These are phyloP conservation scores for Aspergillus eucalypticola DNA, from an alignment of 2,329 filamentous ascomycete genomes.

Conservation along the genomic window DNA sequence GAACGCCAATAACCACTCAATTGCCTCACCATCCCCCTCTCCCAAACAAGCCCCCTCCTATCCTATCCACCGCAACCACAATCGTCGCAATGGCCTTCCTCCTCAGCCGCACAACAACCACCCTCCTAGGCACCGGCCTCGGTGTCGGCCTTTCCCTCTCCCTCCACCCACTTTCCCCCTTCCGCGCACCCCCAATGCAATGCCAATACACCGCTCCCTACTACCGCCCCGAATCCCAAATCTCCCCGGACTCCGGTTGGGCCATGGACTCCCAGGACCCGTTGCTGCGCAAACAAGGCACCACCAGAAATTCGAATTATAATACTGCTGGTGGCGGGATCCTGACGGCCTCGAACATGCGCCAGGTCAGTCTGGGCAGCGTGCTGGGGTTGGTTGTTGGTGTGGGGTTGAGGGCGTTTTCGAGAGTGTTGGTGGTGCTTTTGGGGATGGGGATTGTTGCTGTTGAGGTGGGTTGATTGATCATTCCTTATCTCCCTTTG, in stretches of 20 bases:
- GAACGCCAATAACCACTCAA: background rate
- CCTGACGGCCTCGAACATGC: constrained; percentile 40
- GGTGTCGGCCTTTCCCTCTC: constrained; percentile 38
- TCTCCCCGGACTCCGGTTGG: constrained; percentile 28
- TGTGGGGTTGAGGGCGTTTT: constrained; percentile 47
- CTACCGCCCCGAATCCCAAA: constrained; percentile 20
- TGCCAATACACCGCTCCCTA: constrained; percentile 39
- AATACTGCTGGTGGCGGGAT: constrained; percentile 17
- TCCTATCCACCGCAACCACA: background rate
- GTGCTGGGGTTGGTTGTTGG: constrained; percentile 47
- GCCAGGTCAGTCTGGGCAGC: constrained; percentile 49
- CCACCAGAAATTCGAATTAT: constrained; percentile 9
- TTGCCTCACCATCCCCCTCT: background rate
- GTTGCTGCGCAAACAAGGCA: constrained; percentile 28
- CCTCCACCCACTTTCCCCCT: constrained; percentile 36
- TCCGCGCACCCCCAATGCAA: constrained; percentile 37
- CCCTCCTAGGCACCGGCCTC: constrained; percentile 37
- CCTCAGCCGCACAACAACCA: constrained; percentile 25
- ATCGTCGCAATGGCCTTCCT: constrained; percentile 30
- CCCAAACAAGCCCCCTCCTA: background rate
- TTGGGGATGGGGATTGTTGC: constrained; percentile 47
- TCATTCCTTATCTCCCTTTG: background rate
- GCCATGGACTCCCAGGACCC: constrained; percentile 26
- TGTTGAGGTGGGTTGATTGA: constrained; percentile 40
- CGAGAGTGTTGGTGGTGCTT: constrained; percentile 45